phyloP scores from a whole-genome alignment of 208 protist species.

The Novymonas esmeraldas region DNA sequence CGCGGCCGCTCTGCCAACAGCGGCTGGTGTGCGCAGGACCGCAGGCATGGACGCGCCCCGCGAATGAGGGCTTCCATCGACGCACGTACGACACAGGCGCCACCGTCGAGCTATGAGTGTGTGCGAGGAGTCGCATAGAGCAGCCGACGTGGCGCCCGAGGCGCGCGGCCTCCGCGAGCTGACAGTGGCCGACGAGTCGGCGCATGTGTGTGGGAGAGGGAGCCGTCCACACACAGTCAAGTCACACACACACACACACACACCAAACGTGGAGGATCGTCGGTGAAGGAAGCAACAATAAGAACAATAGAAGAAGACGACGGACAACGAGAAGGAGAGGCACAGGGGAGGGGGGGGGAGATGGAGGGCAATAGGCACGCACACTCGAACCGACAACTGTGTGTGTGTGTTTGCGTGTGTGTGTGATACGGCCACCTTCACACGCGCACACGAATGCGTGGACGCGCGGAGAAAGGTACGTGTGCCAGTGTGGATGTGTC shows the following conservation, averaged over 20 bases:
- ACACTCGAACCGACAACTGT: no score
- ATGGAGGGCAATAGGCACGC: no score
- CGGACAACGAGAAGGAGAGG: neutral
- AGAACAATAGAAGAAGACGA: no score
- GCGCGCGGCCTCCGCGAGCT: neutral
- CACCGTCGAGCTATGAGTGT: neutral
- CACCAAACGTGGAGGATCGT: no score
- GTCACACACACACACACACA: no score
- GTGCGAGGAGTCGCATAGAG: conserved; percentile 1
- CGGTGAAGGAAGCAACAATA: no score
- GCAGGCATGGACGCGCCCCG: neutral
- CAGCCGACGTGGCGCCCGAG: neutral
- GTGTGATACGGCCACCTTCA: no score
- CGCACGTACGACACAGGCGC: conserved; percentile 5
- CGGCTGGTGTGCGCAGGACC: neutral
- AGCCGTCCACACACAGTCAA: neutral
- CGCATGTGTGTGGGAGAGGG: no score
- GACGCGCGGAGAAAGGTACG: no score
- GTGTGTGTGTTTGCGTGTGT: no score
- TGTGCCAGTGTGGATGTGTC: neutral
- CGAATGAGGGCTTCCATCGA: conserved; percentile 1
- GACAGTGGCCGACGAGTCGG: conserved; percentile 7
- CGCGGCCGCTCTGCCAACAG: conserved; percentile 20
- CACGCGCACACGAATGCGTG: no score
- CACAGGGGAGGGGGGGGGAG: neutral